Conservation (phyloP, 306 rosid species). For the Pueraria montana region DNA sequence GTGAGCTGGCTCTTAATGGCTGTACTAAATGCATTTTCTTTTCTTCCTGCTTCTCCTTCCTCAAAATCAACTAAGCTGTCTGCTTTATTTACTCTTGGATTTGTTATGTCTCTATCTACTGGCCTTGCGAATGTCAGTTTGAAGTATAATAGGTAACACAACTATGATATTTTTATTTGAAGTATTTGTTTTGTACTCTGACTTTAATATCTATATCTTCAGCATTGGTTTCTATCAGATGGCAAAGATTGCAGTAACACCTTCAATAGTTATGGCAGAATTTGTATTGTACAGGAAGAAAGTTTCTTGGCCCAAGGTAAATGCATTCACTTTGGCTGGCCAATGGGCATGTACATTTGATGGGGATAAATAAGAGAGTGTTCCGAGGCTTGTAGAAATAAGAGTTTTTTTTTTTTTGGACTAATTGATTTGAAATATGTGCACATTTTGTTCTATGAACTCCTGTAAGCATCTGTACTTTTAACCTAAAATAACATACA, state of each 20-base stretch:
- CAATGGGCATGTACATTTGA: slow-evolving; percentile 5
- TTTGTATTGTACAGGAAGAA: slow-evolving; percentile 68
- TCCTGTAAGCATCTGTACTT: not conserved
- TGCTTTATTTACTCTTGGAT: slow-evolving; percentile 75
- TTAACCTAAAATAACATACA: not conserved
- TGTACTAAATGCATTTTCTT: slow-evolving; percentile 65
- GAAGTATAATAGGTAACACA: slow-evolving; percentile 82
- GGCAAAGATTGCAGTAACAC: slow-evolving; percentile 92
- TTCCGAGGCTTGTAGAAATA: not conserved
- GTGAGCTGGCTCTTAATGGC: slow-evolving; percentile 94
- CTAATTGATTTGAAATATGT: slow-evolving; percentile 11
- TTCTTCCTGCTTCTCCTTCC: slow-evolving; percentile 81
- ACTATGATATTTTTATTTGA: slow-evolving; percentile 26
- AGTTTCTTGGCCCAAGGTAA: slow-evolving; percentile 76
- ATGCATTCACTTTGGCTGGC: slow-evolving; percentile 37
- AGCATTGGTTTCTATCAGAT: slow-evolving; percentile 96
- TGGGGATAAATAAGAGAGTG: not conserved
- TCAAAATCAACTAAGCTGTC: slow-evolving; percentile 68
- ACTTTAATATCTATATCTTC: slow-evolving; percentile 57
- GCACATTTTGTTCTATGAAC: slow-evolving; percentile 16
- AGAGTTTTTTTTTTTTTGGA: not conserved
- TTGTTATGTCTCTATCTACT: slow-evolving; percentile 87
- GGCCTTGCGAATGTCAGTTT: slow-evolving; percentile 94
- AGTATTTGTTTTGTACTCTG: slow-evolving; percentile 31
- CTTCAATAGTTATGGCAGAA: slow-evolving; percentile 85